phyloP scores from a whole-genome alignment of 2,329 filamentous ascomycete species.

The Chalaropsis thielavioides region DNA sequence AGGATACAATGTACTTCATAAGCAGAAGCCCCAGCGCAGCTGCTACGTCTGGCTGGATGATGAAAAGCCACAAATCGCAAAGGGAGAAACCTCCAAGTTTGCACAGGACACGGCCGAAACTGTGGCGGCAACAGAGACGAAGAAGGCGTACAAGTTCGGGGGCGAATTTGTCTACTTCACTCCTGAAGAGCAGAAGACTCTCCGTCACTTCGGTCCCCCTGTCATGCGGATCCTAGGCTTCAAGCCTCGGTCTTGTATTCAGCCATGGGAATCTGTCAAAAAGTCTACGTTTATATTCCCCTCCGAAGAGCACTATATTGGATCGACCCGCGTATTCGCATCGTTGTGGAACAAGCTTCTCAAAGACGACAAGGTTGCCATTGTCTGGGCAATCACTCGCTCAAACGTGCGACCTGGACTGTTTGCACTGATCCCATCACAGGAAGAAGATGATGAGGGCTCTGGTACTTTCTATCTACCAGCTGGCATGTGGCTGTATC shows the following conservation, averaged over 20 bases:
- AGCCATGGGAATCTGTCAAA: constrained; percentile 71
- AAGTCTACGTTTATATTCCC: constrained; percentile 90
- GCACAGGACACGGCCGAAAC: constrained; percentile 63
- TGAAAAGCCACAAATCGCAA: constrained; percentile 70
- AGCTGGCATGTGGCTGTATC: constrained; percentile 75
- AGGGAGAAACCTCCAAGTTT: constrained; percentile 57
- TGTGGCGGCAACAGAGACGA: constrained; percentile 67
- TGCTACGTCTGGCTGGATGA: constrained; percentile 80
- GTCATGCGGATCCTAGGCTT: constrained; percentile 85
- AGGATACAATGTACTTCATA: constrained; percentile 79
- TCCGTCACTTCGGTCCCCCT: constrained; percentile 69
- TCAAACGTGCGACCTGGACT: constrained; percentile 65
- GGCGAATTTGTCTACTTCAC: constrained; percentile 79
- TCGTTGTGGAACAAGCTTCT: constrained; percentile 80
- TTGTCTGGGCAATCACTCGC: constrained; percentile 82
- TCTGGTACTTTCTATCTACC: constrained; percentile 57
- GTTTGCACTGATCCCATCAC: constrained; percentile 67
- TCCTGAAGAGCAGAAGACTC: constrained; percentile 62
- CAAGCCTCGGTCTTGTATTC: constrained; percentile 62
- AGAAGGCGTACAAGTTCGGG: constrained; percentile 92
- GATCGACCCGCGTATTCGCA: constrained; percentile 84
- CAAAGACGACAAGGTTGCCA: constrained; percentile 61
- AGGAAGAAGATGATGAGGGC: constrained; percentile 47
- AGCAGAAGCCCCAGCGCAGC: constrained; percentile 64
- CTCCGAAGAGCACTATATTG: constrained; percentile 75